These are phyloP conservation scores for Cinnamomum micranthum DNA, from an alignment of 164 flowering plant species.

Conservation along the genomic window DNA sequence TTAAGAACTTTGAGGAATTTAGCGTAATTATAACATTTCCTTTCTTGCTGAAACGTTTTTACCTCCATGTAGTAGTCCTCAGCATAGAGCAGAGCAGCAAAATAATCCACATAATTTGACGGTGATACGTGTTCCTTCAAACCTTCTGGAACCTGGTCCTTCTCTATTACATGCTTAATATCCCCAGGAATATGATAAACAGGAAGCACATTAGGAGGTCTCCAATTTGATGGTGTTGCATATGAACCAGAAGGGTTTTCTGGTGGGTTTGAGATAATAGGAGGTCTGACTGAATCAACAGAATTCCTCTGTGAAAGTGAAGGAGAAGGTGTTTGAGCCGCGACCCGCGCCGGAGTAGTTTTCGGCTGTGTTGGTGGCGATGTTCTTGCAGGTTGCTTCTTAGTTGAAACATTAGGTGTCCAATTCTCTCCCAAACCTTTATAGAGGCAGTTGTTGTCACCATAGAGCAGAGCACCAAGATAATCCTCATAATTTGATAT, in stretches of 20 bases:
- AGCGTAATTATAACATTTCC: neutral
- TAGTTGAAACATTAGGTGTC: too few relatives aligned
- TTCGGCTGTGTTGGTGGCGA: neutral
- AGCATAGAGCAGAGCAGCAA: constrained; percentile 35
- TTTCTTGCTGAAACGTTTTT: neutral
- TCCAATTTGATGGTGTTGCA: neutral
- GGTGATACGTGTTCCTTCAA: constrained; percentile 19
- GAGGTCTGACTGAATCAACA: neutral
- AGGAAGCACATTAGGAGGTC: constrained; percentile 1
- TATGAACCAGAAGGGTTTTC: neutral
- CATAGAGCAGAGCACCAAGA: constrained; percentile 33
- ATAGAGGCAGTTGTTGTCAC: constrained; percentile 27
- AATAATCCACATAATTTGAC: constrained; percentile 26
- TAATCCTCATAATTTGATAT: constrained; percentile 22
- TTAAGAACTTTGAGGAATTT: neutral
- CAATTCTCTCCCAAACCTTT: neutral
- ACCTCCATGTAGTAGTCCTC: constrained; percentile 37
- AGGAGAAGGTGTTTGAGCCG: neutral
- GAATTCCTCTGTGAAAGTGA: neutral
- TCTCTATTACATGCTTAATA: constrained; percentile 18
- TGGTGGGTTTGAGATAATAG: neutral
- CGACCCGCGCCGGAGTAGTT: neutral
- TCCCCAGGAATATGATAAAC: constrained; percentile 21
- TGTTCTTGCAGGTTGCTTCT: too few relatives aligned
- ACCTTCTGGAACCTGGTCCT: constrained; percentile 24